Base-by-base conservation (phyloP, 495 filamentous ascomycete species). In the Talaromyces ruber region DNA sequence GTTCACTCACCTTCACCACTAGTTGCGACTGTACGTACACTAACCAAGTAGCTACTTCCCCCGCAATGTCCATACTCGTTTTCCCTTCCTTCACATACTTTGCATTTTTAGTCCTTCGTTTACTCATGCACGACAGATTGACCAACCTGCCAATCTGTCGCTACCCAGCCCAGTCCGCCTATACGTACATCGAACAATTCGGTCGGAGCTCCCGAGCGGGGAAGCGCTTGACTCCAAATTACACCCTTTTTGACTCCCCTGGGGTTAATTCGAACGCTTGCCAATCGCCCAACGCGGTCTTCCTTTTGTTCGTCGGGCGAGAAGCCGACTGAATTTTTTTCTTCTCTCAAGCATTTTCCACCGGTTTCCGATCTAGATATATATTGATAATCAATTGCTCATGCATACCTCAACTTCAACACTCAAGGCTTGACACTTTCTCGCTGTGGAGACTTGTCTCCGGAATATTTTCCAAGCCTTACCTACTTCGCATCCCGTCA, bases 401-500 rank as follows among this genome's bases (percentile, higher is more conserved):
- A 60, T 60, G 59, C 59, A 60, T 45, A 60, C 37, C 59, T 50
- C 59, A 60, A 50, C 18, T 34, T 22, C 25, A 26, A 28, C 26
- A 50, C 39, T 26, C 12, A 51, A 32, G 43, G 45, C 28, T 50
- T 60, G 59, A 47, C 29, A 51, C 24, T 60, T 51, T 60, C 18
- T 30, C 59, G 39, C 45, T 28, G 59, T 50, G 59, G 59, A 60
- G 59, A 52, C 28, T 37, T 32, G 59, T 60, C 59, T 52, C 39
- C 43, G 43, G 43, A 25, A 45, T 29, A 52, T 52, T 50, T 52
- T 34, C 54, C 54, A 57, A 18, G 12, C 28, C 28, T 34, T 34
- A 2, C 47, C 47, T 30, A 25, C 54, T 8, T 54, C 22, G 22
- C 22, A 54, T 54, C 51, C 34, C 12, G 51, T 54, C 51, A 16